Evolutionary conservation across 176 grass and related monocot species (phyloP).

Genomic region (Aegilops speltoides): DNA sequence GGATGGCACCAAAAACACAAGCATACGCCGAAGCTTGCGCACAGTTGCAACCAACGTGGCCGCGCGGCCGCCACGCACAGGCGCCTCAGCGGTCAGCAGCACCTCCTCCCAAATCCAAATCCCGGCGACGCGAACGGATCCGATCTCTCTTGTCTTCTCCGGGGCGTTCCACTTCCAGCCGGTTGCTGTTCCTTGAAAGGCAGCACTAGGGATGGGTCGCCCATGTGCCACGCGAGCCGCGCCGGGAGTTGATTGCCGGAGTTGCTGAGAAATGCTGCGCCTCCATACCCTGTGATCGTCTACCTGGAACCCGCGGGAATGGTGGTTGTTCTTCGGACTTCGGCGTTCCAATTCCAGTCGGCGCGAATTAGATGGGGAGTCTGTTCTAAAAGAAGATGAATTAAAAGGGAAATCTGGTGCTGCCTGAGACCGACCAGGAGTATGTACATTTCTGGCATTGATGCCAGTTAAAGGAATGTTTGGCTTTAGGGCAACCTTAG

Average conservation of each 20-base stretch:
- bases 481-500: too few species aligned
- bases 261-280: not conserved
- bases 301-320: not conserved
- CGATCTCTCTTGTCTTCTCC: not conserved
- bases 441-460: too few species aligned
- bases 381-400: too few species aligned
- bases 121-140: not conserved
- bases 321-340: not conserved
- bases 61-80: not conserved
- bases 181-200: not conserved
- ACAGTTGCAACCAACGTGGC: conserved; percentile 4
- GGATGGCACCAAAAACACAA: not conserved
- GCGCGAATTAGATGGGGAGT: not conserved
- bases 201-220: not conserved
- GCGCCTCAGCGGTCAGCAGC: not conserved
- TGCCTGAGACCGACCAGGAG: too few species aligned
- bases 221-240: not conserved
- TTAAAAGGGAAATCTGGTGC: too few species aligned
- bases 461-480: too few species aligned
- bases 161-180: not conserved
- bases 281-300: not conserved
- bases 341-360: not conserved
- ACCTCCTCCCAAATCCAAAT: not conserved
- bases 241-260: not conserved
- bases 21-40: not conserved